Conservation (phyloP, 371 early-diverging fungal species). For the Batrachochytrium dendrobatidis region DNA sequence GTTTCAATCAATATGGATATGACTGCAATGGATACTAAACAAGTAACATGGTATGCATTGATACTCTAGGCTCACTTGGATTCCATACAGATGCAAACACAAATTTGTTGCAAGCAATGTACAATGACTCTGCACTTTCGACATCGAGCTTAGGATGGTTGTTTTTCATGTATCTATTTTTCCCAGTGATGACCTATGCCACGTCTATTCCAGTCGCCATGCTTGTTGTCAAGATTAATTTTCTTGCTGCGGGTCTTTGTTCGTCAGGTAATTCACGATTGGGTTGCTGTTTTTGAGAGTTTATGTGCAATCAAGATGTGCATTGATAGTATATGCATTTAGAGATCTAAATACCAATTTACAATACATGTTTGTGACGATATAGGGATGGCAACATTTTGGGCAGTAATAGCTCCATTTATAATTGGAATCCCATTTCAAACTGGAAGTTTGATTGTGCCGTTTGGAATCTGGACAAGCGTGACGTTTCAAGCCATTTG, state of each 20-base stretch:
- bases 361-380: neutral
- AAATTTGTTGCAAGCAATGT: slow-evolving; percentile 15
- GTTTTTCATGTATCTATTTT: slow-evolving; percentile 6
- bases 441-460: slow-evolving; percentile 30
- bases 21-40: neutral
- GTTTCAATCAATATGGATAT: neutral
- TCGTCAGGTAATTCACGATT: no score
- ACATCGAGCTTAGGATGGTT: slow-evolving; percentile 2
- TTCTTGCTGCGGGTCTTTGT: slow-evolving; percentile 11
- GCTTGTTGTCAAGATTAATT: slow-evolving; percentile 11
- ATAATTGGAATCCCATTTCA: slow-evolving; percentile 38
- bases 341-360: no score
- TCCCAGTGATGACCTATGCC: slow-evolving; percentile 12
- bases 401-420: slow-evolving; percentile 35
- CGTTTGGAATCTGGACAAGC: slow-evolving; percentile 35
- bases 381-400: slow-evolving; percentile 32
- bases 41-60: neutral
- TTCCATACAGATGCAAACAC: neutral
- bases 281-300: no score
- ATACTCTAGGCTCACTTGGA: neutral
- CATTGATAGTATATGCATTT: no score
- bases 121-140: neutral
- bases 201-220: slow-evolving; percentile 15
- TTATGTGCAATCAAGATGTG: no score
- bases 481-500: slow-evolving; percentile 37